Base-by-base conservation (phyloP, 1,284 basidiomycete species). In the Ceratobasidium sp. region DNA sequence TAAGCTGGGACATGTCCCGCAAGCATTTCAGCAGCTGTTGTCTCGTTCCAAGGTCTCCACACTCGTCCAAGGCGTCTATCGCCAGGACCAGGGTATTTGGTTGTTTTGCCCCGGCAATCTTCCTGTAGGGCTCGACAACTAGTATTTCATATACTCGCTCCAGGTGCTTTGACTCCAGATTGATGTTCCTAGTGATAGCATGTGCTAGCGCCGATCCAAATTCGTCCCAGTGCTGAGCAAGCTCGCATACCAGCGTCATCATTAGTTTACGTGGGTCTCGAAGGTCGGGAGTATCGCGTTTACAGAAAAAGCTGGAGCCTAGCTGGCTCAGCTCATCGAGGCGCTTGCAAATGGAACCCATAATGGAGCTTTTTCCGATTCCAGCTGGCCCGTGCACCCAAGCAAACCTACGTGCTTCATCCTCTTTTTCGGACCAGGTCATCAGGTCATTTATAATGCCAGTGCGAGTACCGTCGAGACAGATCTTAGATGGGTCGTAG, bases 271-370 rank as follows among this genome's bases (percentile, higher is more conserved):
- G 21, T 28, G 72, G 67, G 28, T 73, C 52, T 10, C 67, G 57
- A 2, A 53, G 43, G 16, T 28, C 28, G 23, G 28, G 16, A 14
- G 36, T 14, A 39, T 39, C 36, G 6, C 36, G 6, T 14, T 39
- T 78, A 53, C 78, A 69, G n/a, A 69, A 69, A 28, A 69, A 69
- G 21, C 36, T 32, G 23, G 23, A 52, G 5, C 39, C 52, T 3
- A 57, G 28, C 1, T 34, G 10, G 6, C 39, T 14, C 26, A 9
- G 39, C 12, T 58, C 52, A 1, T 26, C 28, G 1, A 46, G 28
- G 3, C 21, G 21, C 16, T 30, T 23, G 32, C 65, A 69, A 2
- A 69, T 10, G 58, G n/a, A n/a, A 1, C 41, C 34, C 3, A 41
- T 21, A 26, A 69, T 57, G 1, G 53, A 43, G n/a, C 65, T 69